A percentile compares a stretch with the other conserved stretches of the same genome.
These are phyloP conservation scores for Paramecium caudatum DNA, from an alignment of 73 alveolate species.

Conservation along the genomic window DNA sequence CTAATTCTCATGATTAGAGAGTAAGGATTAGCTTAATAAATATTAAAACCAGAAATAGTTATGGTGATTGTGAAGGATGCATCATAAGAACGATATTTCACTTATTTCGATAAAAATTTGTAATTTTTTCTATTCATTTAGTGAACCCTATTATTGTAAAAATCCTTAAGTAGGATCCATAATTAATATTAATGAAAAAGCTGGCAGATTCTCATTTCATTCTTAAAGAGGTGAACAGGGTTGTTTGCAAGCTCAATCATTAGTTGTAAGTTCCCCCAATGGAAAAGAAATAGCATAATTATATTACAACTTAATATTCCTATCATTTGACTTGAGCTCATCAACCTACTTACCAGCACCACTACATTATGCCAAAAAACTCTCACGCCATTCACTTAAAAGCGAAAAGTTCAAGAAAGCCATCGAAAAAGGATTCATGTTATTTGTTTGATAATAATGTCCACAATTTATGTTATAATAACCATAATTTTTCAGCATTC, in stretches of 20 bases:
- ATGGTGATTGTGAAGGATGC: background rate
- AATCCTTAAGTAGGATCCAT: constrained; percentile 37
- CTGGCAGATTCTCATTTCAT: constrained; percentile 14
- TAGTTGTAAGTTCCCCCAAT: background rate
- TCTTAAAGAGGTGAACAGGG: constrained; percentile 45
- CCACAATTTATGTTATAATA: background rate
- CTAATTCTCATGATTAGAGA: background rate
- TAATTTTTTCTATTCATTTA: background rate
- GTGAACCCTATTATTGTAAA: constrained; percentile 28
- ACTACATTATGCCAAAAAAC: constrained; percentile 37
- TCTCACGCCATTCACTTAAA: background rate
- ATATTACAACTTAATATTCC: constrained; percentile 19
- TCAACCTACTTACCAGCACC: constrained; percentile 60
- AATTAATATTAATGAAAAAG: background rate
- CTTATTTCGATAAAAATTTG: constrained; percentile 3
- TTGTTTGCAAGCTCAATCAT: background rate
- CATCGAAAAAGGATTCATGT: constrained; percentile 43
- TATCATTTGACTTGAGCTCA: background rate
- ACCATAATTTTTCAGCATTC: constrained; percentile 46
- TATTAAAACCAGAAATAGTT: constrained; percentile 3
- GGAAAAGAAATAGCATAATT: constrained; percentile 9
- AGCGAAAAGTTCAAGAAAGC: background rate
- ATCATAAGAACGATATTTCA: background rate
- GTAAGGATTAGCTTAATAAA: constrained; percentile 16
- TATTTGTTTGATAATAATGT: constrained; percentile 43